Conservation (phyloP, 148 eudicot genomes). For the Dysphania ambrosioides region DNA sequence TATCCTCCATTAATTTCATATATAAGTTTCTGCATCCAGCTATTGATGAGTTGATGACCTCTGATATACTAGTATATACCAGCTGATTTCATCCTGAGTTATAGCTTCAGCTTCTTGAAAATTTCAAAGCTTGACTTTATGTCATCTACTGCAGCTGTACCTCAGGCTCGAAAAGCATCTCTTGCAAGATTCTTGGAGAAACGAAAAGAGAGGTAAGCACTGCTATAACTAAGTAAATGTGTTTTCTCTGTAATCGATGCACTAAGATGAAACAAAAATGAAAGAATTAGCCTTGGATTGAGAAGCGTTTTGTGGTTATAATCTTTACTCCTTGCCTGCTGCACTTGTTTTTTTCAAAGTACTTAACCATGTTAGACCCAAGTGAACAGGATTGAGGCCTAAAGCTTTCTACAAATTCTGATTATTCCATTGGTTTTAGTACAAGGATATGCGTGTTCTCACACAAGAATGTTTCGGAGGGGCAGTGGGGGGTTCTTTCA, state of each 20-base stretch:
- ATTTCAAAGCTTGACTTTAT: neutral
- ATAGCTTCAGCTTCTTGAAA: neutral
- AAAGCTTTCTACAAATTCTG: too few relatives aligned
- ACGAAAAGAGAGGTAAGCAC: constrained; percentile 59
- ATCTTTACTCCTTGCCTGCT: neutral
- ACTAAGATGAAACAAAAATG: too few relatives aligned
- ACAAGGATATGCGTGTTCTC: too few relatives aligned
- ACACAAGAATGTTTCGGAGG: too few relatives aligned
- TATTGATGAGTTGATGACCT: neutral
- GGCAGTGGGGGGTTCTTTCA: too few relatives aligned
- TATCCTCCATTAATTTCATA: neutral
- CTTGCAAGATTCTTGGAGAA: constrained; percentile 66
- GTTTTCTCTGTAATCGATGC: neutral
- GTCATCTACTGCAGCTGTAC: constrained; percentile 47
- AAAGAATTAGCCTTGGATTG: neutral
- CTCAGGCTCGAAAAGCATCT: constrained; percentile 69
- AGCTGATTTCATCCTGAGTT: neutral
- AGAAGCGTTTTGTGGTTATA: neutral
- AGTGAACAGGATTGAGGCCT: neutral
- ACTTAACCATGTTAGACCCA: neutral
- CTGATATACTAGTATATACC: neutral
- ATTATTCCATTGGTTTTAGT: too few relatives aligned
- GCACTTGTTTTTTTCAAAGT: neutral
- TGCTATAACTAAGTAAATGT: neutral
- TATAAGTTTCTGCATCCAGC: neutral